Evolutionary conservation across 1,284 basidiomycete genomes (phyloP).

Genomic region (Melampsora occidentalis): DNA sequence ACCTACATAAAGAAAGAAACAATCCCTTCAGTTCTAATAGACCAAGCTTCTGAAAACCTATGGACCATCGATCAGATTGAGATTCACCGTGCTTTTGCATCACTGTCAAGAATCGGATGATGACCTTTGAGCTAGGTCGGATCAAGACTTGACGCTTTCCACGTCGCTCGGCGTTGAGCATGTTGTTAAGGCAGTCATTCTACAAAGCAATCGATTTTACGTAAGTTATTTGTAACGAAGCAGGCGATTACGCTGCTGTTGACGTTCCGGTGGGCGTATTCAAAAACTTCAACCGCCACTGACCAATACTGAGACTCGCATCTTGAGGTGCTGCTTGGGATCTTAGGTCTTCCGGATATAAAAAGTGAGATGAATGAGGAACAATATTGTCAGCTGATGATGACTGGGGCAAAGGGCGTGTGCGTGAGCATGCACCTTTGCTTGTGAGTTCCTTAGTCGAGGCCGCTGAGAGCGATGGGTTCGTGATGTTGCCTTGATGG

Average conservation of each 20-base stretch:
- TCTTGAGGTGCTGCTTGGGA: constrained; percentile 23
- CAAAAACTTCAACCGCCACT: neutral
- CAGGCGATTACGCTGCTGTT: neutral
- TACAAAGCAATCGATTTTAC: neutral
- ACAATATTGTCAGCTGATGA: constrained; percentile 11
- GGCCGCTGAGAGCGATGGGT: neutral
- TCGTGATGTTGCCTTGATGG: neutral
- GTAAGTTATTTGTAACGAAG: neutral
- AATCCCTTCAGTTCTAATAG: neutral
- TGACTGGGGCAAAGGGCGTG: constrained; percentile 44
- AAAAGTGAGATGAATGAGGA: constrained; percentile 8
- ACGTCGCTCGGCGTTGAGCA: constrained; percentile 95
- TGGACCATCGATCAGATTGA: neutral
- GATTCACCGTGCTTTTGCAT: constrained; percentile 94
- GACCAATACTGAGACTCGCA: constrained; percentile 50
- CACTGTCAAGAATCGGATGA: constrained; percentile 90
- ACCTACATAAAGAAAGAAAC: constrained; percentile 60
- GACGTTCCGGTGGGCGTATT: neutral
- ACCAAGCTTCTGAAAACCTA: neutral
- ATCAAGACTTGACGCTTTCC: constrained; percentile 94
- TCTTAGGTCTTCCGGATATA: constrained; percentile 21
- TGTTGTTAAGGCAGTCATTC: constrained; percentile 90
- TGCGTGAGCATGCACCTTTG: constrained; percentile 44
- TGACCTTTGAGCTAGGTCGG: constrained; percentile 91
- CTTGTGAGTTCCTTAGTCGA: constrained; percentile 1